These are phyloP conservation scores for Clonostachys rhizophaga DNA, from an alignment of 2,329 filamentous ascomycete species.

Conservation along the genomic window DNA sequence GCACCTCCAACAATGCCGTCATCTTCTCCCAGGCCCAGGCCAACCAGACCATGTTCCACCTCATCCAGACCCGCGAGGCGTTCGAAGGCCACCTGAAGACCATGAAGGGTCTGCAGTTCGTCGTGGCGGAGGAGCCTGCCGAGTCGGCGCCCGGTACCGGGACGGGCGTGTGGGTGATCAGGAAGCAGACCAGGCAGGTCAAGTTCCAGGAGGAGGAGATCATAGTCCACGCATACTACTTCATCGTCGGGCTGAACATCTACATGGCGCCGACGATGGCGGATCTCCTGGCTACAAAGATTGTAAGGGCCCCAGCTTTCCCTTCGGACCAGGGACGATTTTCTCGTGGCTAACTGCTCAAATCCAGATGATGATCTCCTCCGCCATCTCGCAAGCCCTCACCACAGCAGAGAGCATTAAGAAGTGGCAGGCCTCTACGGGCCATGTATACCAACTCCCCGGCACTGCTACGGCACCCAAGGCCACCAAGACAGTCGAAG, in stretches of 20 bases:
- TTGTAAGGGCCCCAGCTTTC: slow-evolving; percentile 36
- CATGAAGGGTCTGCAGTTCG: slow-evolving; percentile 64
- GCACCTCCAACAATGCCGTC: slow-evolving; percentile 62
- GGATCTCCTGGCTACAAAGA: slow-evolving; percentile 53
- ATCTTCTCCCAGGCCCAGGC: slow-evolving; percentile 57
- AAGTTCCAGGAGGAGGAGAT: slow-evolving; percentile 37
- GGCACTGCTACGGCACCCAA: slow-evolving; percentile 12
- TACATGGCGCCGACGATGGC: slow-evolving; percentile 61
- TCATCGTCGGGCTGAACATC: slow-evolving; percentile 61
- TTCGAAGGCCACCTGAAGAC: slow-evolving; percentile 59
- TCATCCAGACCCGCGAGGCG: slow-evolving; percentile 55
- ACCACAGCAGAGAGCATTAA: slow-evolving; percentile 43
- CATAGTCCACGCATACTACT: slow-evolving; percentile 53
- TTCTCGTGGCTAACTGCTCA: neutral
- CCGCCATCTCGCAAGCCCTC: slow-evolving; percentile 47
- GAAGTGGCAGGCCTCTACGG: slow-evolving; percentile 49
- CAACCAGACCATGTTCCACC: slow-evolving; percentile 52
- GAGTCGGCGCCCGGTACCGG: slow-evolving; percentile 60
- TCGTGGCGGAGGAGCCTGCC: slow-evolving; percentile 60
- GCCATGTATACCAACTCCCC: slow-evolving; percentile 44
- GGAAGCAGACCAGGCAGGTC: slow-evolving; percentile 62
- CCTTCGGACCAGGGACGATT: neutral
- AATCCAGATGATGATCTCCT: slow-evolving; percentile 47
- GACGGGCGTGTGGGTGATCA: slow-evolving; percentile 65
- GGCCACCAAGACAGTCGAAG: slow-evolving; percentile 24